Evolutionary conservation across 2,329 filamentous ascomycete genomes (phyloP).

Genomic region (Grosmannia penicillata): DNA sequence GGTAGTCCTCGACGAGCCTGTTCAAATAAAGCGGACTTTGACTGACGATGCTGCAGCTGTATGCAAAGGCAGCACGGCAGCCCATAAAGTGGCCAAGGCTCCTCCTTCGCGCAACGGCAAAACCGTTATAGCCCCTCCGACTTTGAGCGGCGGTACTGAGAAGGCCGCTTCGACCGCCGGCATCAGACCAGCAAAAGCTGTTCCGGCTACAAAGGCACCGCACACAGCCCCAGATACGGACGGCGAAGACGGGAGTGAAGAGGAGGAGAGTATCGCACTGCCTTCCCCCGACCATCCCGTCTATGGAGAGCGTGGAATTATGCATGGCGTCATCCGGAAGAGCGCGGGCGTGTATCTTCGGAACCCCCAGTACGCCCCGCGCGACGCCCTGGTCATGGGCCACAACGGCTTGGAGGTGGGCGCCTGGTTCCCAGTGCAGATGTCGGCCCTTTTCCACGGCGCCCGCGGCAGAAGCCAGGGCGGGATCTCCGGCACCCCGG

Average conservation of each 20-base stretch:
- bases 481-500: slow-evolving; percentile 33
- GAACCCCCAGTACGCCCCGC: slow-evolving; percentile 10
- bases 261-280: neutral
- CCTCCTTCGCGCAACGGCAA: too few species aligned
- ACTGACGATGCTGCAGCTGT: too few species aligned
- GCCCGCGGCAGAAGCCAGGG: slow-evolving; percentile 33
- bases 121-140: too few species aligned
- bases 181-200: too few species aligned
- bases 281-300: slow-evolving; percentile 13
- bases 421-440: slow-evolving; percentile 39
- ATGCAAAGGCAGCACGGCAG: too few species aligned
- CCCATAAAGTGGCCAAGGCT: too few species aligned
- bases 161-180: too few species aligned
- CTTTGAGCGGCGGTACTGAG: too few species aligned
- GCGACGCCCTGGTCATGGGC: slow-evolving; percentile 10
- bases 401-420: slow-evolving; percentile 21
- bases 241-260: neutral
- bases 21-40: too few species aligned
- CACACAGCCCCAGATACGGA: too few species aligned
- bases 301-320: slow-evolving; percentile 17
- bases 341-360: slow-evolving; percentile 7
- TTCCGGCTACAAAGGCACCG: too few species aligned
- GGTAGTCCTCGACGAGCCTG: too few species aligned
- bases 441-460: slow-evolving; percentile 33
- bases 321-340: slow-evolving; percentile 13